A percentile compares a stretch with the other conserved stretches of the same genome.
Evolutionary conservation across 257 asterid genomes (phyloP).

Genomic region (Solanum bukasovii): DNA sequence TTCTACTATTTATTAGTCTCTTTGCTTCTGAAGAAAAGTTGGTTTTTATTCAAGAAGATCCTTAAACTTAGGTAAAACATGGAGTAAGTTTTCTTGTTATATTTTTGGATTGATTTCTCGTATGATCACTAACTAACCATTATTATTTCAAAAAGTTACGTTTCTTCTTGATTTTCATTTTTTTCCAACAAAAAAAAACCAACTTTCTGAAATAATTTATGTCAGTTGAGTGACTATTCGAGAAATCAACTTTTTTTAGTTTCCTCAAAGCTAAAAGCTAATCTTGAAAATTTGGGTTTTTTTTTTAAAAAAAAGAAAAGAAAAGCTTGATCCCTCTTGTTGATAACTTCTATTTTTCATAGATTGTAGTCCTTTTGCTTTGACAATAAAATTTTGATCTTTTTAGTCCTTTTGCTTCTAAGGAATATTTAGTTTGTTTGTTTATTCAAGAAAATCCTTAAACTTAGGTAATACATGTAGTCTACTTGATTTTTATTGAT

Average conservation of each 20-base stretch:
- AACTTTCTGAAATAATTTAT: no score
- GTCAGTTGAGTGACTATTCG: not conserved
- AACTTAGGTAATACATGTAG: not conserved
- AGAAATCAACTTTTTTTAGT: not conserved
- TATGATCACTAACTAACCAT: no score
- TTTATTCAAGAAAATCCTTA: not conserved
- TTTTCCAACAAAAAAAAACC: not conserved
- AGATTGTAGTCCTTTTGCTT: not conserved
- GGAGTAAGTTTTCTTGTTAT: not conserved
- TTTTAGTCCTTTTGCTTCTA: not conserved
- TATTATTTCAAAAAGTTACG: no score
- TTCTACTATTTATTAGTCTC: not conserved
- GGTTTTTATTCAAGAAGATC: not conserved
- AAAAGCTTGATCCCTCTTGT: not conserved
- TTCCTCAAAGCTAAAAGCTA: not conserved
- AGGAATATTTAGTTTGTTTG: not conserved
- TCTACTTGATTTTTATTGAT: not conserved
- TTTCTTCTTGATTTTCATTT: no score
- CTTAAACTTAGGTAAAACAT: not conserved
- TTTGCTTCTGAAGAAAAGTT: not conserved
- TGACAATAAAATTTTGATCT: not conserved
- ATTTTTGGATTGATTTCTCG: not conserved
- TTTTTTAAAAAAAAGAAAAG: not conserved
- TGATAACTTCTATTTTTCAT: not conserved
- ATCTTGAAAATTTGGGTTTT: not conserved